These are phyloP conservation scores for Crithidia bombi DNA, from an alignment of 208 protist species.

Conservation along the genomic window DNA sequence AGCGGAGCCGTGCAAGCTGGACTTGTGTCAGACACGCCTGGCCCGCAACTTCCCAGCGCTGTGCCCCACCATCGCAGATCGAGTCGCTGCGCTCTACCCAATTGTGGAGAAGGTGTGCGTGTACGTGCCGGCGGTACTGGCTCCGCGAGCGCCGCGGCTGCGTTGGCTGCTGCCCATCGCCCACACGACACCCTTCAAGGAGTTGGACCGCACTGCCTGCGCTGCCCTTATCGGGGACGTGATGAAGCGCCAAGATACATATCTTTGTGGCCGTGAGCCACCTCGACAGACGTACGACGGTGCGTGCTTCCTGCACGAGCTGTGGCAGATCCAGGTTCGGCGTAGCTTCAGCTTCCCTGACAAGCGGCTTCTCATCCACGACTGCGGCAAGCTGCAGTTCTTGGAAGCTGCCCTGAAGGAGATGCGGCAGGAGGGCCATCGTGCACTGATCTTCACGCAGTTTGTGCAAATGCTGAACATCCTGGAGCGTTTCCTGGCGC, in stretches of 20 bases:
- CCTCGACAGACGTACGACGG: constrained; percentile 54
- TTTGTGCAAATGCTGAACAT: constrained; percentile 98
- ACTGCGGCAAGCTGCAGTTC: constrained; percentile 97
- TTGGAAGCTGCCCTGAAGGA: constrained; percentile 80
- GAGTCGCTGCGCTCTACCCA: constrained; percentile 45
- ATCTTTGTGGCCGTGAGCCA: not conserved
- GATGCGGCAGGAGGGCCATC: constrained; percentile 87
- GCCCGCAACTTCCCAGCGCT: constrained; percentile 22
- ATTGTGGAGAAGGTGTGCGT: constrained; percentile 53
- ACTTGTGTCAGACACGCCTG: constrained; percentile 5
- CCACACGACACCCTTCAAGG: constrained; percentile 33
- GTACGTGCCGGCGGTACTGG: constrained; percentile 64
- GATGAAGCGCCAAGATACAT: constrained; percentile 13
- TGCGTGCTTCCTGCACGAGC: constrained; percentile 54
- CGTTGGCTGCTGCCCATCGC: constrained; percentile 50
- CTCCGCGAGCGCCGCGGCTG: constrained; percentile 43
- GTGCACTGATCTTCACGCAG: constrained; percentile 99
- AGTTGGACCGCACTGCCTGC: constrained; percentile 29
- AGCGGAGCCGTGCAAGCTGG: not conserved
- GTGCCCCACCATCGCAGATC: constrained; percentile 47
- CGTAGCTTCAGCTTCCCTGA: constrained; percentile 94
- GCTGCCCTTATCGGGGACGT: constrained; percentile 48
- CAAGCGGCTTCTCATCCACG: constrained; percentile 95
- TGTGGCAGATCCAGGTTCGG: constrained; percentile 78
- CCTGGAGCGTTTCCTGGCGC: constrained; percentile 95